phyloP scores from a whole-genome alignment of 306 rosid genomes.

The Rubus parviflorus region DNA sequence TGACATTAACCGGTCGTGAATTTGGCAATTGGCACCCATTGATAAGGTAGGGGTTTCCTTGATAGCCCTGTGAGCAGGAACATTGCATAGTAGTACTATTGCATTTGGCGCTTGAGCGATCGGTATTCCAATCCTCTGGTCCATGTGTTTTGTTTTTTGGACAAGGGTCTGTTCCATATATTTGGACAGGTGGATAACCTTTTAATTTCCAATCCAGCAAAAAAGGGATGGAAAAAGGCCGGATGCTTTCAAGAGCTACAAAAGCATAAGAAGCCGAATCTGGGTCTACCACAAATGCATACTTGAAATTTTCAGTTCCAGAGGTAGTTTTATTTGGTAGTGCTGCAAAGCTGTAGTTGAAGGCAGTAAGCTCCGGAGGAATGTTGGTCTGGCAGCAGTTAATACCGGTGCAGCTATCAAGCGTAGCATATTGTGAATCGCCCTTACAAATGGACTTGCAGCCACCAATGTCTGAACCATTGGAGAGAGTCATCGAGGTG shows the following conservation, averaged over 20 bases:
- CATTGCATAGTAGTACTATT: neutral
- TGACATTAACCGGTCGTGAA: neutral
- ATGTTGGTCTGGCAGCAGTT: constrained; percentile 5
- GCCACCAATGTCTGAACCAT: neutral
- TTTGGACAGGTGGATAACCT: neutral
- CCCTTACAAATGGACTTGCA: neutral
- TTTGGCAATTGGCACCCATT: neutral
- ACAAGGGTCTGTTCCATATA: too few species aligned
- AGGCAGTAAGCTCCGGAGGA: neutral
- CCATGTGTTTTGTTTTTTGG: too few species aligned
- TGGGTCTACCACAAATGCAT: constrained; percentile 13
- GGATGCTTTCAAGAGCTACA: neutral
- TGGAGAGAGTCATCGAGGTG: neutral
- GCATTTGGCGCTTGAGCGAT: neutral
- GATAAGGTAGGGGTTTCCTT: constrained; percentile 3
- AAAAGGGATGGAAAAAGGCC: neutral
- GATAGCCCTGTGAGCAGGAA: neutral
- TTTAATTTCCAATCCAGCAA: constrained; percentile 4
- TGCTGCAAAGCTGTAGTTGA: too few species aligned
- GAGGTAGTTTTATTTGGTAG: neutral
- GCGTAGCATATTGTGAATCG: neutral
- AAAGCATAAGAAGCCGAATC: neutral
- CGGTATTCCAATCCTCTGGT: neutral
- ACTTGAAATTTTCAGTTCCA: neutral
- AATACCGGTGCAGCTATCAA: neutral